Percentiles rank a stretch among this genome's conserved stretches.
Evolutionary conservation across 495 filamentous ascomycete species (phyloP).

Genomic region (Penicillium robsamsonii): DNA sequence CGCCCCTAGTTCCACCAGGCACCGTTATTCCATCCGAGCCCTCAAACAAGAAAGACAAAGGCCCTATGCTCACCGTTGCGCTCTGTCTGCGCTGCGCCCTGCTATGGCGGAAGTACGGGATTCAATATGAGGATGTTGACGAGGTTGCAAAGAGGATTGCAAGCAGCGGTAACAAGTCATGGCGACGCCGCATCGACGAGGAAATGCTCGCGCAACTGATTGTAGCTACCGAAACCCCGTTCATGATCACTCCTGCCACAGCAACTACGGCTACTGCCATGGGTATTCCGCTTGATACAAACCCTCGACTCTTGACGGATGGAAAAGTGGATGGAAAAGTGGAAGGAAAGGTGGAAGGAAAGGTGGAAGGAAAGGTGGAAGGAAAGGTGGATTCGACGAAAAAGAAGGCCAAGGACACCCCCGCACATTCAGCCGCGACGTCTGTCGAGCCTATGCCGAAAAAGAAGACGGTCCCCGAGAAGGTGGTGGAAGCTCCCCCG

Average conservation of each 20-base stretch:
- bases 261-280: conserved; percentile 46
- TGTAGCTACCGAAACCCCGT: conserved; percentile 50
- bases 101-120: conserved; percentile 90
- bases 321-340: background rate
- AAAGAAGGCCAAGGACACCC: conserved; percentile 57
- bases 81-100: conserved; percentile 87
- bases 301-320: conserved; percentile 37
- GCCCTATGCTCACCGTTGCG: conserved; percentile 70
- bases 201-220: conserved; percentile 82
- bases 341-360: conserved; percentile 33
- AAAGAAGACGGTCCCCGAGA: conserved; percentile 57
- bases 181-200: conserved; percentile 86
- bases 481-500: conserved; percentile 54
- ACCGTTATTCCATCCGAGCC: conserved; percentile 68
- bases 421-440: conserved; percentile 43
- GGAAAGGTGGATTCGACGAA: conserved; percentile 44
- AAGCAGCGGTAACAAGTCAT: conserved; percentile 75
- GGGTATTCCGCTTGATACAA: conserved; percentile 44
- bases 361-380: conserved; percentile 27
- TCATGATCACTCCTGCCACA: conserved; percentile 45
- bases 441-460: conserved; percentile 54
- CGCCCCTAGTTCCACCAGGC: conserved; percentile 72
- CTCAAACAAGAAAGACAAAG: conserved; percentile 68
- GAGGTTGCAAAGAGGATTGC: conserved; percentile 88
- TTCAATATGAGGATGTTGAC: conserved; percentile 94